A percentile compares a stretch with the other conserved stretches of the same genome.
phyloP scores from a whole-genome alignment of 139 green algal genomes.

The Spirogloea muscicola region DNA sequence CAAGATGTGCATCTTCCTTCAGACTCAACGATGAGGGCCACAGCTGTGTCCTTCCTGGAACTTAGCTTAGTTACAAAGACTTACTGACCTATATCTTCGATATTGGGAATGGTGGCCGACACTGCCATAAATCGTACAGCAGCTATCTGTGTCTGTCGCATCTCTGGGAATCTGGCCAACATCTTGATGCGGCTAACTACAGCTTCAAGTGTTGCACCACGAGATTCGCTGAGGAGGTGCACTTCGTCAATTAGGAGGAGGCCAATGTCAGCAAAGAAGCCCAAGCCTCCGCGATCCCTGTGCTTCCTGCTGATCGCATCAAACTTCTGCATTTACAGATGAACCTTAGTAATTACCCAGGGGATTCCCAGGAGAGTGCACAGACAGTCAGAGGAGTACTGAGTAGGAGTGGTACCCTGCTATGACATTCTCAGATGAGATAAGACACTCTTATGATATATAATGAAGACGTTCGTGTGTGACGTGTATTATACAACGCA shows the following conservation, averaged over 20 bases:
- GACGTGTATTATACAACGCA: too few species aligned
- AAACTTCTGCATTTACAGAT: slow-evolving; percentile 37
- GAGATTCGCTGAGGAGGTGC: slow-evolving; percentile 37
- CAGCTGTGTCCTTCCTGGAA: background rate
- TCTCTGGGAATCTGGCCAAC: slow-evolving; percentile 39
- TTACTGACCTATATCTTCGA: slow-evolving; percentile 66
- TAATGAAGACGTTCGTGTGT: too few species aligned
- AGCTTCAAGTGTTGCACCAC: slow-evolving; percentile 38
- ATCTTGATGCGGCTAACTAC: slow-evolving; percentile 48
- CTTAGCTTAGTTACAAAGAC: slow-evolving; percentile 51
- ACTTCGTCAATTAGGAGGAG: slow-evolving; percentile 34
- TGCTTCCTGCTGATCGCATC: slow-evolving; percentile 36
- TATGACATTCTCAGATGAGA: too few species aligned
- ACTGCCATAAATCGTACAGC: slow-evolving; percentile 81
- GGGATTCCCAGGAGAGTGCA: background rate
- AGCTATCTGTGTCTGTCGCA: slow-evolving; percentile 56
- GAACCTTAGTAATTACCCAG: background rate
- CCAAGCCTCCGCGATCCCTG: slow-evolving; percentile 17
- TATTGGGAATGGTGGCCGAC: slow-evolving; percentile 82
- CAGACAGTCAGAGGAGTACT: background rate
- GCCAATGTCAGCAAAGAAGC: slow-evolving; percentile 26
- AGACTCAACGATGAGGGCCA: background rate
- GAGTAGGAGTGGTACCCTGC: too few species aligned
- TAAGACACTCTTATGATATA: too few species aligned
- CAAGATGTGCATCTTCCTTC: background rate